Conservation (phyloP, 495 filamentous ascomycete species). For the Haplographium delicatum region DNA sequence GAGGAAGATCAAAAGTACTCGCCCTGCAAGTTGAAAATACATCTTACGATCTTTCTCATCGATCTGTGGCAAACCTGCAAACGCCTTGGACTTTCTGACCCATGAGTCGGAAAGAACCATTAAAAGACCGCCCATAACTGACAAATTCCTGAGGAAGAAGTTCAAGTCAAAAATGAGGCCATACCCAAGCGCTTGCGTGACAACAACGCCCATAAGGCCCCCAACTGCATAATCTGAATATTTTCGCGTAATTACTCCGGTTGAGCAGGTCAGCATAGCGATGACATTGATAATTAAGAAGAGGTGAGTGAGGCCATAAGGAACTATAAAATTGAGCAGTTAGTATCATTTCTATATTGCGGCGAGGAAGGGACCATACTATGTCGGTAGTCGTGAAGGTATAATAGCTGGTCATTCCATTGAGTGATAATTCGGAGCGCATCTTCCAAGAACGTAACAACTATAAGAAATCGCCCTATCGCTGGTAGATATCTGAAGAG, state of each 20-base stretch:
- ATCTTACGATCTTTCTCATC: conserved; percentile 99
- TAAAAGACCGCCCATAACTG: conserved; percentile 90
- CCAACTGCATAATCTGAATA: conserved; percentile 87
- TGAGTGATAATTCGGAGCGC: conserved; percentile 93
- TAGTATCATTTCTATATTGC: conserved; percentile 4
- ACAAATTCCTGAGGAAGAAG: conserved; percentile 98
- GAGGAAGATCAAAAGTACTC: conserved; percentile 94
- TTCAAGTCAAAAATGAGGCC: conserved; percentile 98
- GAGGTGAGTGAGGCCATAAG: conserved; percentile 81
- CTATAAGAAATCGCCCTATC: conserved; percentile 94
- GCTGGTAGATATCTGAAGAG: conserved; percentile 79
- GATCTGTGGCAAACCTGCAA: conserved; percentile 85
- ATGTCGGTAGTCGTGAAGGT: conserved; percentile 86
- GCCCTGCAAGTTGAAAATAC: conserved; percentile 97
- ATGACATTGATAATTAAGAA: conserved; percentile 90
- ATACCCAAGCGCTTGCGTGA: conserved; percentile 96
- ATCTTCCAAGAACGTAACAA: conserved; percentile 98
- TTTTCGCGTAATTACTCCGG: conserved; percentile 83
- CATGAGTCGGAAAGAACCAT: conserved; percentile 98
- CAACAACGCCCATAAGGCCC: conserved; percentile 83
- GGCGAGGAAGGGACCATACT: conserved; percentile 54
- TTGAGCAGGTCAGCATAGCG: conserved; percentile 78
- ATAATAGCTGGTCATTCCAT: conserved; percentile 93
- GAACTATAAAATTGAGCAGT: conserved; percentile 51
- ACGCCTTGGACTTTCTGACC: conserved; percentile 96